Evolutionary conservation across 106 monocot genomes (phyloP).

Genomic region (Acorus calamus): DNA sequence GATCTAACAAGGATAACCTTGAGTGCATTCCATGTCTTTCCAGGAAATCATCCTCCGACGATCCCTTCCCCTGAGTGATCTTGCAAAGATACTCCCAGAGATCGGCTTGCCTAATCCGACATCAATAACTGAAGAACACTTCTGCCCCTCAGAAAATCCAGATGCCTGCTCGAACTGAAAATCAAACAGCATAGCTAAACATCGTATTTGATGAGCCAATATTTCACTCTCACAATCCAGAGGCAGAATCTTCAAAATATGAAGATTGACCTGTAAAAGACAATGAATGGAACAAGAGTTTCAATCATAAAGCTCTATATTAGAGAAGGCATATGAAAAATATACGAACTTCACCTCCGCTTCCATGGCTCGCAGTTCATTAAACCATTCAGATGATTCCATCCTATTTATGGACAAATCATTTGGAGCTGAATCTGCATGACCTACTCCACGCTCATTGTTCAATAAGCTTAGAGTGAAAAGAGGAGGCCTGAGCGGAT

Average conservation of each 20-base stretch:
- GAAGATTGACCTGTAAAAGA: slow-evolving; percentile 62
- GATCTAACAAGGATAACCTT: slow-evolving; percentile 27
- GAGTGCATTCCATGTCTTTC: slow-evolving; percentile 26
- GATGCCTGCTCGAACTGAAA: slow-evolving; percentile 35
- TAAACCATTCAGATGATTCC: slow-evolving; percentile 33
- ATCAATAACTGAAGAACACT: slow-evolving; percentile 46
- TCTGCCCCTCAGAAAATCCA: slow-evolving; percentile 17
- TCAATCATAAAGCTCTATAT: neutral
- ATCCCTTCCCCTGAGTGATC: slow-evolving; percentile 80
- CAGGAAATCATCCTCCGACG: slow-evolving; percentile 73
- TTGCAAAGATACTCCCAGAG: slow-evolving; percentile 32
- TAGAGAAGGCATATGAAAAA: neutral
- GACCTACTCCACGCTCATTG: no score
- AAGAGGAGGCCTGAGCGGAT: slow-evolving; percentile 85
- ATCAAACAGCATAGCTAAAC: slow-evolving; percentile 84
- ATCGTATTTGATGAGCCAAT: slow-evolving; percentile 64
- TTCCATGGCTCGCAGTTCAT: slow-evolving; percentile 94
- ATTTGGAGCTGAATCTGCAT: slow-evolving; percentile 16
- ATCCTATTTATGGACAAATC: neutral
- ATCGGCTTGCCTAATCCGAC: slow-evolving; percentile 50
- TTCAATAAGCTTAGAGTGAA: slow-evolving; percentile 36
- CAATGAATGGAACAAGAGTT: neutral
- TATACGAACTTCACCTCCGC: slow-evolving; percentile 51
- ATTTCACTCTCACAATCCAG: slow-evolving; percentile 37
- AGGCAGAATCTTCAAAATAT: slow-evolving; percentile 48